A percentile compares a stretch with the other conserved stretches of the same genome.
Conservation (phyloP, 1,139 yeast genomes). For the Sugiyamaella pinicola region DNA sequence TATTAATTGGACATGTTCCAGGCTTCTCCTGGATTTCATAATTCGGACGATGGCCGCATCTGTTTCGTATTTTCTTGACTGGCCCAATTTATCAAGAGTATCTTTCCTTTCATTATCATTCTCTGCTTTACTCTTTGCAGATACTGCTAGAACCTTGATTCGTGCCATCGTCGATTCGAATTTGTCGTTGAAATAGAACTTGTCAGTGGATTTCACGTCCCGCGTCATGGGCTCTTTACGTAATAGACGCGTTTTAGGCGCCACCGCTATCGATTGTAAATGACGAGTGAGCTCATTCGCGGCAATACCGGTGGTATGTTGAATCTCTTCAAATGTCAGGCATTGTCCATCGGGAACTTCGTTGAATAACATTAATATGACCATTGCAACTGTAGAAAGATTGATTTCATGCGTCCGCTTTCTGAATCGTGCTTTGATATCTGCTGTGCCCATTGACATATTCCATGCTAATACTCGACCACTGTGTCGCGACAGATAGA, state of each 20-base stretch:
- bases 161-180: slow-evolving; percentile 73
- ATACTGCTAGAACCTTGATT: slow-evolving; percentile 77
- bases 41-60: slow-evolving; percentile 90
- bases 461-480: slow-evolving; percentile 84
- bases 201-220: slow-evolving; percentile 65
- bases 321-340: slow-evolving; percentile 63
- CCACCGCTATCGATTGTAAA: slow-evolving; percentile 80
- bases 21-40: slow-evolving; percentile 70
- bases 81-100: slow-evolving; percentile 48
- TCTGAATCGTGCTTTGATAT: slow-evolving; percentile 54
- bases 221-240: slow-evolving; percentile 74
- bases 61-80: slow-evolving; percentile 59
- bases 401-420: slow-evolving; percentile 75
- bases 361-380: slow-evolving; percentile 72
- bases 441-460: slow-evolving; percentile 76
- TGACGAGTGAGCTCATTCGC: slow-evolving; percentile 72
- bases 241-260: slow-evolving; percentile 75
- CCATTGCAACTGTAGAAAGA: slow-evolving; percentile 78
- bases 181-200: slow-evolving; percentile 66
- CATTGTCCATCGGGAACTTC: slow-evolving; percentile 54
- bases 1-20: slow-evolving; percentile 66
- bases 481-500: slow-evolving; percentile 63
- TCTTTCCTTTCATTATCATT: slow-evolving; percentile 47
- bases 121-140: slow-evolving; percentile 46
- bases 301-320: slow-evolving; percentile 70